Conservation (phyloP, 2,329 filamentous ascomycete species). For the Alternaria postmessia region DNA sequence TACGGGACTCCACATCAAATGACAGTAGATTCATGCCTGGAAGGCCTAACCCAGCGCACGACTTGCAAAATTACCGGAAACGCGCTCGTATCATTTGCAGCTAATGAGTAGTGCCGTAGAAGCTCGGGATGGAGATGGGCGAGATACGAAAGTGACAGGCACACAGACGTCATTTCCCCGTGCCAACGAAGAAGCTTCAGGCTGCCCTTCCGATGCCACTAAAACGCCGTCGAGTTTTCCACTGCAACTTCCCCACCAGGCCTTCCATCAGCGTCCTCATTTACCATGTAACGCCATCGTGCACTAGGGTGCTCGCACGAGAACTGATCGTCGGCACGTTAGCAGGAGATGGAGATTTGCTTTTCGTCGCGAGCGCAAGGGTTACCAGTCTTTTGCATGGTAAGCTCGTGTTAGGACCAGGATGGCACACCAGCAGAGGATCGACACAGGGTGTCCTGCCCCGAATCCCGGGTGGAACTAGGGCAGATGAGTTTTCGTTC, state of each 20-base stretch:
- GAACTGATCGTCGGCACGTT: background rate
- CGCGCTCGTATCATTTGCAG: background rate
- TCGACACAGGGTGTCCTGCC: conserved; percentile 8
- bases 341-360: background rate
- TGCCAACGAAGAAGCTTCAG: background rate
- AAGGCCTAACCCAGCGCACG: background rate
- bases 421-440: conserved; percentile 3
- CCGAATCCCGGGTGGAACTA: conserved; percentile 2
- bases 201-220: background rate
- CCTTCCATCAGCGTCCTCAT: background rate
- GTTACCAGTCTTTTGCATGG: conserved; percentile 4
- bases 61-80: background rate
- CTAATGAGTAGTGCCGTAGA: background rate
- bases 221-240: background rate
- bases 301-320: background rate
- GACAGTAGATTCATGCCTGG: background rate
- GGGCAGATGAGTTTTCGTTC: conserved; percentile 13
- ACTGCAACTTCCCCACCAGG: background rate
- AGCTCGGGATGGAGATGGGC: background rate
- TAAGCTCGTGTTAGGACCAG: conserved; percentile 19
- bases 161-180: conserved; percentile 7
- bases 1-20: conserved; percentile 10
- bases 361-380: conserved; percentile 5
- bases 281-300: conserved; percentile 8
- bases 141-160: background rate